Conservation (phyloP, 2,329 filamentous ascomycete genomes). For the Alternaria alternata region DNA sequence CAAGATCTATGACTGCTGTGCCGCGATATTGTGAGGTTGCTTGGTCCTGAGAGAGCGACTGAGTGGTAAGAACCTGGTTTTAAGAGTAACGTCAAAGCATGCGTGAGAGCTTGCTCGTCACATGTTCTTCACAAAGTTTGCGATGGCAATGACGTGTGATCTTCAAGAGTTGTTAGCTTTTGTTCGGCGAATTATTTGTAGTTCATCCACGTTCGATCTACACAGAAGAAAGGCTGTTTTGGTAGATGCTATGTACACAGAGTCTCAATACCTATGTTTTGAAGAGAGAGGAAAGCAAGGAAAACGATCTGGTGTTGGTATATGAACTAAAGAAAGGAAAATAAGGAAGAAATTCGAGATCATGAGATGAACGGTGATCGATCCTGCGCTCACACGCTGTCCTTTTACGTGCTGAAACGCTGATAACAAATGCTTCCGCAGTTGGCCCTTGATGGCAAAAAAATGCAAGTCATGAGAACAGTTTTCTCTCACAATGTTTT, state of each 20-base stretch:
- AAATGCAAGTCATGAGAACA: slow-evolving; percentile 3
- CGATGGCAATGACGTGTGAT: not conserved
- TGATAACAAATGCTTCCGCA: slow-evolving; percentile 3
- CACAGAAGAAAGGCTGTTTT: not conserved
- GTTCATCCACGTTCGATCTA: not conserved
- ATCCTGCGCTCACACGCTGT: slow-evolving; percentile 5
- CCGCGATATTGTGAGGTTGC: not conserved
- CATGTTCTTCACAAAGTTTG: not conserved
- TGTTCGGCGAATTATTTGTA: not conserved
- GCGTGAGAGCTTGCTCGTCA: not conserved
- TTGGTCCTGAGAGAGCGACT: not conserved
- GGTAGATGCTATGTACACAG: slow-evolving; percentile 1
- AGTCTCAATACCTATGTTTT: not conserved
- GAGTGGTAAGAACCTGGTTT: not conserved
- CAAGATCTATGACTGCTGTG: not conserved
- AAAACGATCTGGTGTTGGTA: slow-evolving; percentile 8
- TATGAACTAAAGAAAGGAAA: not conserved
- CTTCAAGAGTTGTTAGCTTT: not conserved
- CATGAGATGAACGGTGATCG: slow-evolving; percentile 4
- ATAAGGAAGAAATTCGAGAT: not conserved
- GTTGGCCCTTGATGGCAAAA: not conserved
- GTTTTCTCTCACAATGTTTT: slow-evolving; percentile 2
- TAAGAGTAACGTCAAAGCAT: not conserved
- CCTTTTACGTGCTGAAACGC: not conserved
- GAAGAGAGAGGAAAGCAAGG: not conserved